Conservation (phyloP, 2,329 filamentous ascomycete genomes). For the Epichloe sp. region DNA sequence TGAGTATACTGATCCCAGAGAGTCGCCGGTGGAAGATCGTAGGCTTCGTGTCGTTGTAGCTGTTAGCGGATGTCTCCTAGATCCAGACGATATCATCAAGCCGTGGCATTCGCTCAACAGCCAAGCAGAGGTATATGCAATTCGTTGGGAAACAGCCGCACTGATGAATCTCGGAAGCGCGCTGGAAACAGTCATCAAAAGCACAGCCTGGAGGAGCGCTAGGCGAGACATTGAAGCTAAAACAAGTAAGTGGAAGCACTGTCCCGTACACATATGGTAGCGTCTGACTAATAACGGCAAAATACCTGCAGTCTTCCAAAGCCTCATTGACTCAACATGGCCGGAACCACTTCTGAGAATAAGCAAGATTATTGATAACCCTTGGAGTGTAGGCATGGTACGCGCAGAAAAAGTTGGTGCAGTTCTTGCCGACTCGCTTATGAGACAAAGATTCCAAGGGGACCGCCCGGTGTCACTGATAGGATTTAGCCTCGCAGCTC, state of each 20-base stretch:
- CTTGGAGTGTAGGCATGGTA: conserved; percentile 63
- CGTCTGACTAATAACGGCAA: neutral
- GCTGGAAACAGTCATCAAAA: conserved; percentile 65
- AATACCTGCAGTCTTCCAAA: conserved; percentile 33
- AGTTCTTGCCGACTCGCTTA: conserved; percentile 68
- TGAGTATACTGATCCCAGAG: conserved; percentile 34
- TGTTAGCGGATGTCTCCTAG: conserved; percentile 68
- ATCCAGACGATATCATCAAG: conserved; percentile 51
- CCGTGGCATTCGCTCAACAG: conserved; percentile 68
- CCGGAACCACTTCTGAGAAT: conserved; percentile 51
- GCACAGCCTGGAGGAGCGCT: conserved; percentile 66
- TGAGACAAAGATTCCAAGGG: conserved; percentile 64
- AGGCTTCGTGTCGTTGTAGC: conserved; percentile 72
- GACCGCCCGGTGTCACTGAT: conserved; percentile 69
- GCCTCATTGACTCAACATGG: conserved; percentile 46
- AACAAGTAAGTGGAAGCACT: conserved; percentile 27
- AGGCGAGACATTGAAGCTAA: conserved; percentile 33
- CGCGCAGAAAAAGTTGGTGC: conserved; percentile 59
- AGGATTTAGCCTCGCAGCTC: conserved; percentile 70
- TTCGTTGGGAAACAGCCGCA: conserved; percentile 72
- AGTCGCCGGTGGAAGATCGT: conserved; percentile 43
- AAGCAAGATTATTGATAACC: conserved; percentile 67
- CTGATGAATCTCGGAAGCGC: conserved; percentile 66
- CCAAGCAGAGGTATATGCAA: conserved; percentile 64
- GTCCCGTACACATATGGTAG: neutral